Evolutionary conservation across 2,329 filamentous ascomycete genomes (phyloP).

Genomic region (Zymoseptoria passerinii): DNA sequence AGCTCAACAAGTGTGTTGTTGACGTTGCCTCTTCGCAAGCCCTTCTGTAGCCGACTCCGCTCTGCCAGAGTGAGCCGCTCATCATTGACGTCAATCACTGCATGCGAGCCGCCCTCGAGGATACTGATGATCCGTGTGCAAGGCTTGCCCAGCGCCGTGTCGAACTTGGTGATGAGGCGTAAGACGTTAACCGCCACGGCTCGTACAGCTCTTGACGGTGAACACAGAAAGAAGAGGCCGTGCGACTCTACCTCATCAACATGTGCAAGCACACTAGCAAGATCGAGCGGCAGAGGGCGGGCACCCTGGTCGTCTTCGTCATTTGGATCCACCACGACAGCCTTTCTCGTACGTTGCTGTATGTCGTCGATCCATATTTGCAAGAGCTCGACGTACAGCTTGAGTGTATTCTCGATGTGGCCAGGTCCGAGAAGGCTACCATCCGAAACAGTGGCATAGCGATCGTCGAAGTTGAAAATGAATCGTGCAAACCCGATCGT

Average conservation of each 20-base stretch:
- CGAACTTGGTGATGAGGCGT: conserved; percentile 86
- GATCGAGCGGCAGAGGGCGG: conserved; percentile 49
- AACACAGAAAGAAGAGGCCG: conserved; percentile 93
- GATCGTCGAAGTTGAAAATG: conserved; percentile 97
- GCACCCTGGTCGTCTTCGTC: conserved; percentile 36
- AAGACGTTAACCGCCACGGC: conserved; percentile 88
- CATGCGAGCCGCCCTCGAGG: conserved; percentile 77
- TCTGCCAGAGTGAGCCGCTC: conserved; percentile 88
- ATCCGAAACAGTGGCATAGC: conserved; percentile 96
- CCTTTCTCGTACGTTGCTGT: conserved; percentile 71
- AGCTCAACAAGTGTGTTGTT: conserved; percentile 85
- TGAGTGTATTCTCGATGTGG: conserved; percentile 89
- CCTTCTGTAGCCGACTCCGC: conserved; percentile 81
- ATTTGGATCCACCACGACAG: conserved; percentile 55
- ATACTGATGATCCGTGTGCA: conserved; percentile 79
- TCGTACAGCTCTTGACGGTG: conserved; percentile 82
- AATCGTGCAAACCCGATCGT: conserved; percentile 95
- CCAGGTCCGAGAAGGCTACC: conserved; percentile 89
- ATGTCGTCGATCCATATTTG: conserved; percentile 98
- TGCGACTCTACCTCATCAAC: conserved; percentile 97
- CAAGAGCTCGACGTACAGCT: conserved; percentile 84
- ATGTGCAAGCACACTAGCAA: conserved; percentile 82
- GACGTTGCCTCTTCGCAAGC: conserved; percentile 73
- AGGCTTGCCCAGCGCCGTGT: conserved; percentile 72
- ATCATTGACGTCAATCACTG: conserved; percentile 86